A percentile compares a stretch with the other conserved stretches of the same genome.
These are phyloP conservation scores for Blastobotrys americana DNA, from an alignment of 805 yeast genomes.

Conservation along the genomic window DNA sequence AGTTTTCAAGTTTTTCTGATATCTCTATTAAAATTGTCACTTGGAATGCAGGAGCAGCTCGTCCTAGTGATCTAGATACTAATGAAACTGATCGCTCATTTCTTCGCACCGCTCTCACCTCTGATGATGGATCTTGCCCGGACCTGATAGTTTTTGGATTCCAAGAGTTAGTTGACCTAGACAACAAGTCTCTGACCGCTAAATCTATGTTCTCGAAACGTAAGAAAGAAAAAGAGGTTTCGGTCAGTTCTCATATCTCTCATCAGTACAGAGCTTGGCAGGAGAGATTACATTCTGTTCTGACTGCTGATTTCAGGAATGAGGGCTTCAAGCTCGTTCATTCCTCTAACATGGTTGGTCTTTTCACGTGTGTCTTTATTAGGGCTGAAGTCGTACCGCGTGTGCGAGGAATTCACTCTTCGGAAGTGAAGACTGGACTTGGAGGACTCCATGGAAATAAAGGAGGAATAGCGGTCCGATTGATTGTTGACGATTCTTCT, in stretches of 20 bases:
- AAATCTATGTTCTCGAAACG: slow-evolving; percentile 44
- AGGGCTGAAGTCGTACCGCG: slow-evolving; percentile 44
- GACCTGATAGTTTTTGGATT: slow-evolving; percentile 79
- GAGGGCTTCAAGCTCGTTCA: slow-evolving; percentile 50
- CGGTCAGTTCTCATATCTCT: slow-evolving; percentile 26
- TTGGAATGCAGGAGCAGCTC: slow-evolving; percentile 38
- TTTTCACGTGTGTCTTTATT: slow-evolving; percentile 62
- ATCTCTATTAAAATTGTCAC: slow-evolving; percentile 30
- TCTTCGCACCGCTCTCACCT: slow-evolving; percentile 12
- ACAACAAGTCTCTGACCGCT: slow-evolving; percentile 77
- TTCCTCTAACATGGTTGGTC: slow-evolving; percentile 82
- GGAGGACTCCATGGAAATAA: slow-evolving; percentile 78
- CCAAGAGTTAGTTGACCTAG: slow-evolving; percentile 84
- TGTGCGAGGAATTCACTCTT: slow-evolving; percentile 58
- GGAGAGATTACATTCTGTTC: slow-evolving; percentile 20
- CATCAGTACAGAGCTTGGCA: slow-evolving; percentile 31
- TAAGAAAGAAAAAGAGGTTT: slow-evolving; percentile 42
- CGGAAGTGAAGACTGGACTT: slow-evolving; percentile 82
- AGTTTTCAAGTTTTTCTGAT: slow-evolving; percentile 23
- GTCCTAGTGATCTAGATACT: slow-evolving; percentile 27
- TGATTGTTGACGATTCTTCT: slow-evolving; percentile 56
- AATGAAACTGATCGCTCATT: slow-evolving; percentile 17
- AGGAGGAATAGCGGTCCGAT: slow-evolving; percentile 71
- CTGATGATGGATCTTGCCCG: slow-evolving; percentile 33
- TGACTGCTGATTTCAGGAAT: slow-evolving; percentile 25